A percentile compares a stretch with the other conserved stretches of the same genome.
These are phyloP conservation scores for Laburnicola sp. DNA, from an alignment of 2,329 filamentous ascomycete species.

Conservation along the genomic window DNA sequence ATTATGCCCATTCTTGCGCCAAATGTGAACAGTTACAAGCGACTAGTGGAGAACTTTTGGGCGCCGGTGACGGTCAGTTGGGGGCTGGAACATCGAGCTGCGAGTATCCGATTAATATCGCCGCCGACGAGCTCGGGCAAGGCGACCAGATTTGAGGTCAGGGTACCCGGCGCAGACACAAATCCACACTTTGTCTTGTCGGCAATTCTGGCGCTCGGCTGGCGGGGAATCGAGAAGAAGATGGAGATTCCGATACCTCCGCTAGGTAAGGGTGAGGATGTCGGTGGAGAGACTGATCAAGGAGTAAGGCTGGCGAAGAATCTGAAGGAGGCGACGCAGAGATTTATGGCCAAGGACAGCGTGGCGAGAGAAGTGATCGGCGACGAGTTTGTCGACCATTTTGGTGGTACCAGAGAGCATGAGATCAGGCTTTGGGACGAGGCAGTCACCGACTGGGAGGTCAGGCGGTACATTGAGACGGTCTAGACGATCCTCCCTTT, in stretches of 20 bases:
- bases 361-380: constrained; percentile 93
- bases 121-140: constrained; percentile 83
- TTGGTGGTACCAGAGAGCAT: constrained; percentile 86
- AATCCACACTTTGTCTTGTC: constrained; percentile 87
- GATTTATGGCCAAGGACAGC: constrained; percentile 76
- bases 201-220: constrained; percentile 83
- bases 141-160: constrained; percentile 88
- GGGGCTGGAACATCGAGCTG: constrained; percentile 93
- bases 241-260: constrained; percentile 80
- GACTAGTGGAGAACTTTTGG: constrained; percentile 98
- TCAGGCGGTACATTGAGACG: constrained; percentile 47
- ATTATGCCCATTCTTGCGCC: constrained; percentile 95
- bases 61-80: constrained; percentile 96
- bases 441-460: constrained; percentile 93
- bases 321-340: constrained; percentile 78
- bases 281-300: constrained; percentile 70
- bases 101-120: constrained; percentile 85
- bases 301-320: constrained; percentile 81
- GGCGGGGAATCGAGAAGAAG: constrained; percentile 91
- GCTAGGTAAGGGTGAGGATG: constrained; percentile 80
- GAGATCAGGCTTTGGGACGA: constrained; percentile 92
- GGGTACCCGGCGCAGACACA: constrained; percentile 90
- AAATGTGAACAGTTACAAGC: constrained; percentile 97
- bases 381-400: constrained; percentile 95
- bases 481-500: constrained; percentile 21